A percentile compares a stretch with the other conserved stretches of the same genome.
phyloP scores from a whole-genome alignment of 148 eudicot genomes.

The Camellia sinensis region DNA sequence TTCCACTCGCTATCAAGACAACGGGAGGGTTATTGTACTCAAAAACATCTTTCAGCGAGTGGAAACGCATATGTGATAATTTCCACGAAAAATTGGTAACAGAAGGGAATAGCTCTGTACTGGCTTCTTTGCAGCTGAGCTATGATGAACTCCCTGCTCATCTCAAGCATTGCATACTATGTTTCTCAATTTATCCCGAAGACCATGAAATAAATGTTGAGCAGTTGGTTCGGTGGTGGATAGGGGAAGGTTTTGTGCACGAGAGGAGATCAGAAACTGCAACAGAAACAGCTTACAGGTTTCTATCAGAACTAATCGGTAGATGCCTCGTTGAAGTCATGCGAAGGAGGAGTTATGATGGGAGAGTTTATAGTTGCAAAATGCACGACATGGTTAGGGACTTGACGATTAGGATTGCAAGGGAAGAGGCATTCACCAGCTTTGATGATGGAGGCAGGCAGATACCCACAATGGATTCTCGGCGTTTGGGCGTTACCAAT shows the following conservation, averaged over 20 bases:
- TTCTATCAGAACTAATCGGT: background rate
- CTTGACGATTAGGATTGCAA: background rate
- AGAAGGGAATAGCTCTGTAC: background rate
- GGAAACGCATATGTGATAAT: background rate
- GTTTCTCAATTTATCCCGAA: constrained; percentile 2
- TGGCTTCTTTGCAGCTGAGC: constrained; percentile 4
- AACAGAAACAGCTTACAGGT: background rate
- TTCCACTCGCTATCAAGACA: constrained; percentile 4
- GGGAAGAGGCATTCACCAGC: background rate
- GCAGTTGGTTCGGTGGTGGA: background rate
- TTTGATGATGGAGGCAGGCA: background rate
- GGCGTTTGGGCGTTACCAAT: background rate
- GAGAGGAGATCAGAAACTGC: background rate
- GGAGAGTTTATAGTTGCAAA: background rate
- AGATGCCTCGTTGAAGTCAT: constrained; percentile 7
- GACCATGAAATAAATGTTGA: background rate
- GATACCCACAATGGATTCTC: background rate
- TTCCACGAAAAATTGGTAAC: background rate
- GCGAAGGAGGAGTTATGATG: background rate
- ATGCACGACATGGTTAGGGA: constrained; percentile 1
- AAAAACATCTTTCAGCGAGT: background rate
- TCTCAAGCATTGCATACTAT: background rate
- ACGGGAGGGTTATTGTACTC: background rate
- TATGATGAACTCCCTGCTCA: constrained; percentile 3
- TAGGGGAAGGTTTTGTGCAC: background rate